Percentiles rank a stretch among this genome's conserved stretches.
These are phyloP conservation scores for Rhynchosporium secalis DNA, from an alignment of 2,329 filamentous ascomycete species.

Conservation along the genomic window DNA sequence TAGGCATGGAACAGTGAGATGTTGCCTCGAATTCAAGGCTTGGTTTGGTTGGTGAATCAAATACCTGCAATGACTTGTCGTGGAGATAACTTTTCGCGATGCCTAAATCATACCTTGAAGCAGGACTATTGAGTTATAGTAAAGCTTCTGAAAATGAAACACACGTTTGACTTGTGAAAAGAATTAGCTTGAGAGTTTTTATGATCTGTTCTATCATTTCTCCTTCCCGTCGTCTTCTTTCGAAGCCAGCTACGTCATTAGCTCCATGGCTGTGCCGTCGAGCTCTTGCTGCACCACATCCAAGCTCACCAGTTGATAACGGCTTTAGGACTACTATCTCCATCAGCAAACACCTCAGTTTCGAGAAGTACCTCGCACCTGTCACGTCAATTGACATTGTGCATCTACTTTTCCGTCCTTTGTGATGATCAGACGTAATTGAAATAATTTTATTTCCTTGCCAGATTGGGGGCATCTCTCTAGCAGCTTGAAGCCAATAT, in stretches of 20 bases:
- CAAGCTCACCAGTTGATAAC: not conserved
- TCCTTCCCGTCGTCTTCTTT: not conserved
- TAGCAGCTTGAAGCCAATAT: not conserved
- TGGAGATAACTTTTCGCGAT: not conserved
- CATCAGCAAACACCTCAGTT: slow-evolving; percentile 16
- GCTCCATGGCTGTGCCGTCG: too few relatives aligned
- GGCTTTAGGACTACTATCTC: slow-evolving; percentile 7
- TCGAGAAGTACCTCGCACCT: slow-evolving; percentile 26
- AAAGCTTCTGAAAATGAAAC: too few relatives aligned
- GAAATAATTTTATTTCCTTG: not conserved
- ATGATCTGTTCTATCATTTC: not conserved
- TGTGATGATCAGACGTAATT: not conserved
- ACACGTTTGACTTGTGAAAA: too few relatives aligned
- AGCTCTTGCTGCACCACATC: not conserved
- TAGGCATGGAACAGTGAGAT: slow-evolving; percentile 15
- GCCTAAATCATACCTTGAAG: too few relatives aligned
- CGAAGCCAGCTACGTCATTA: not conserved
- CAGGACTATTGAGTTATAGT: too few relatives aligned
- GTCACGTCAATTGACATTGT: slow-evolving; percentile 25
- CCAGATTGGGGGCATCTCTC: not conserved
- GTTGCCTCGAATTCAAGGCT: slow-evolving; percentile 19
- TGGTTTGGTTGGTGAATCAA: slow-evolving; percentile 17
- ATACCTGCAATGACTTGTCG: not conserved
- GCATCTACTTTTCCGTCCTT: slow-evolving; percentile 13
- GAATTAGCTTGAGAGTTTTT: too few relatives aligned